These are phyloP conservation scores for Fomes fomentarius DNA, from an alignment of 1,284 basidiomycete species.

Conservation along the genomic window DNA sequence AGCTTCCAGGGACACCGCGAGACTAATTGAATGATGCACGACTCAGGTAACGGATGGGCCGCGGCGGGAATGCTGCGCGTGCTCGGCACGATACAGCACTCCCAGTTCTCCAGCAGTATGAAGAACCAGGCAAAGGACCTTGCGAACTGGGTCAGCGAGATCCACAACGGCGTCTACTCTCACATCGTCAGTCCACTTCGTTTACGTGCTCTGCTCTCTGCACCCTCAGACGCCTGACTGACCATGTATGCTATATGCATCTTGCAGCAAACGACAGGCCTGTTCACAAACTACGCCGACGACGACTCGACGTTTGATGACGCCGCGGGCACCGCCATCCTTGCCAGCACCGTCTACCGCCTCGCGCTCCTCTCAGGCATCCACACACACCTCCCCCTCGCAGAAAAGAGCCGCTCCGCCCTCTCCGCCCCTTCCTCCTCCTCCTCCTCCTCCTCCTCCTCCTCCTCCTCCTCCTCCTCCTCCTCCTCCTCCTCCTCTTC, in stretches of 20 bases:
- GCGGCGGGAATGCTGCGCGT: conserved; percentile 87
- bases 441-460: conserved; percentile 11
- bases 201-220: not conserved
- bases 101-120: conserved; percentile 55
- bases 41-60: conserved; percentile 82
- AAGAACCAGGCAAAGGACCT: conserved; percentile 62
- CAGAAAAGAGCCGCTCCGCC: conserved; percentile 57
- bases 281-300: conserved; percentile 82
- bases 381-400: conserved; percentile 54
- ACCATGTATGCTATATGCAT: too few species aligned
- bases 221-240: not conserved
- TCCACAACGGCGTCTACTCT: conserved; percentile 72
- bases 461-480: conserved; percentile 9
- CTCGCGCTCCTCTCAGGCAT: conserved; percentile 56
- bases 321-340: conserved; percentile 72
- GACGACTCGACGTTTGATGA: conserved; percentile 70
- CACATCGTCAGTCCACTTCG: conserved; percentile 42
- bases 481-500: conserved; percentile 10
- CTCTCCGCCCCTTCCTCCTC: conserved; percentile 41
- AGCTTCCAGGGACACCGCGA: too few species aligned
- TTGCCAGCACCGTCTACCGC: conserved; percentile 80
- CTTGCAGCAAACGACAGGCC: conserved; percentile 51
- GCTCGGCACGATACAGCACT: conserved; percentile 71
- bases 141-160: conserved; percentile 69
- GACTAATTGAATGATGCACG: not conserved